These are phyloP conservation scores for Albizia julibrissin DNA, from an alignment of 306 rosid species.

Conservation along the genomic window DNA sequence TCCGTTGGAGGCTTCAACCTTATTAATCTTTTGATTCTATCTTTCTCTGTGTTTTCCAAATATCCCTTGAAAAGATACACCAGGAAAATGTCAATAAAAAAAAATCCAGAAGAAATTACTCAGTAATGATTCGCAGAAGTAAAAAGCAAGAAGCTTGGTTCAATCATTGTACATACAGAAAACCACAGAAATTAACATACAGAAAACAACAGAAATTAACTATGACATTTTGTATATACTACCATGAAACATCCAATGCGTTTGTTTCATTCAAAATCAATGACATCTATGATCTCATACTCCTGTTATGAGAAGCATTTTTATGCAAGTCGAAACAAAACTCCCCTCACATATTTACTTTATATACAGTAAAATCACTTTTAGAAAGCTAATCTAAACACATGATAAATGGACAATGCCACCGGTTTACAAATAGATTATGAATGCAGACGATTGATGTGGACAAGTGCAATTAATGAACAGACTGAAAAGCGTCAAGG, in stretches of 20 bases:
- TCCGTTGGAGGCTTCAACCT: constrained; percentile 90
- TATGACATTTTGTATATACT: background rate
- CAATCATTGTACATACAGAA: constrained; percentile 1
- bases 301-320: background rate
- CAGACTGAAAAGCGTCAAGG: background rate
- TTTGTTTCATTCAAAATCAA: constrained; percentile 22
- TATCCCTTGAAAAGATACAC: constrained; percentile 60
- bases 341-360: too few relatives aligned
- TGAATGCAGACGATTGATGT: background rate
- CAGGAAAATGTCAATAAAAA: constrained; percentile 27
- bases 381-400: too few relatives aligned
- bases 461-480: background rate
- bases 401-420: background rate
- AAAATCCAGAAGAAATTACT: constrained; percentile 24
- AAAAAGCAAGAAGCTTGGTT: background rate
- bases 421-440: constrained; percentile 9
- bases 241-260: constrained; percentile 22
- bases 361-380: too few relatives aligned
- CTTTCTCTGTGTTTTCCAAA: constrained; percentile 90
- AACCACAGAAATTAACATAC: background rate
- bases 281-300: constrained; percentile 4
- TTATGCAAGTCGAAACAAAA: too few relatives aligned
- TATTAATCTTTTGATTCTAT: constrained; percentile 82
- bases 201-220: background rate
- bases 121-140: constrained; percentile 1